A percentile compares a stretch with the other conserved stretches of the same genome.
Evolutionary conservation across 1,139 yeast genomes (phyloP).

Genomic region (Komagataea norvegica): DNA sequence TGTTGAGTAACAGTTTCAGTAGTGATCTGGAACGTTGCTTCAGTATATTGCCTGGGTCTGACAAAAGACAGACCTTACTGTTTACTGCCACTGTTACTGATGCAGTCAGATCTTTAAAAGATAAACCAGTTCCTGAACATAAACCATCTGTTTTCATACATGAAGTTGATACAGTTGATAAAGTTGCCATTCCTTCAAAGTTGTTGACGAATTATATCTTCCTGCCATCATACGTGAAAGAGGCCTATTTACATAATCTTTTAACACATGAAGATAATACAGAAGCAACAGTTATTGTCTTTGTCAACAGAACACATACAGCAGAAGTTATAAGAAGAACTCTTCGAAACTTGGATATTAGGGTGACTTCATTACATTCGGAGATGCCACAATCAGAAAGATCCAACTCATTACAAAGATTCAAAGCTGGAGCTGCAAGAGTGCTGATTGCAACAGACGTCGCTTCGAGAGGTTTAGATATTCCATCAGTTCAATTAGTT

Average conservation of each 20-base stretch:
- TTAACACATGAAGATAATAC: constrained; percentile 58
- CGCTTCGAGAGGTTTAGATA: constrained; percentile 96
- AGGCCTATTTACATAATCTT: constrained; percentile 73
- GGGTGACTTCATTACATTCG: constrained; percentile 89
- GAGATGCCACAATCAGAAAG: constrained; percentile 93
- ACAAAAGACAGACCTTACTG: constrained; percentile 74
- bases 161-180: constrained; percentile 70
- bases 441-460: constrained; percentile 93
- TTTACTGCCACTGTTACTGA: constrained; percentile 97
- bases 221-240: constrained; percentile 82
- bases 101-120: constrained; percentile 76
- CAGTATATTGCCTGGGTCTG: constrained; percentile 62
- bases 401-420: constrained; percentile 83
- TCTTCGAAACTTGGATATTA: constrained; percentile 63
- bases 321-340: constrained; percentile 84
- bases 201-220: constrained; percentile 51
- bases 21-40: constrained; percentile 73
- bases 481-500: constrained; percentile 86
- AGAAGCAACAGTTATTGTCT: constrained; percentile 71
- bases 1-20: constrained; percentile 79
- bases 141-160: constrained; percentile 70
- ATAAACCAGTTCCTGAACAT: constrained; percentile 56
- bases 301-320: constrained; percentile 84
- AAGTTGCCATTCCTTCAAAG: constrained; percentile 74
- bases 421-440: constrained; percentile 91